Conservation (phyloP, 805 yeast species). For the Starmerella bacillaris region DNA sequence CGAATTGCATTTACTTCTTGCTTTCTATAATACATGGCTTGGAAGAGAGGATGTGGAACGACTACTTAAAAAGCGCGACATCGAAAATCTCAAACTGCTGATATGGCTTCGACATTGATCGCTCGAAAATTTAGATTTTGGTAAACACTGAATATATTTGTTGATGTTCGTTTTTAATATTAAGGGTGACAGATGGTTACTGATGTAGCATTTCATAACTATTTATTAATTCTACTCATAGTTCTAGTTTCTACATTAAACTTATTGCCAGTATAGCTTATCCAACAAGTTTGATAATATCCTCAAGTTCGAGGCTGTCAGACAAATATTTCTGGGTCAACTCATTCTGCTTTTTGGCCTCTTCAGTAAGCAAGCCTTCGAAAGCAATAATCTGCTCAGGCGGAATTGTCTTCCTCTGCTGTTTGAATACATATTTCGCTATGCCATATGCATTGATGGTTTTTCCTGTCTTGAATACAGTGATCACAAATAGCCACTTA, state of each 20-base stretch:
- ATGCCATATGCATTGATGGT: constrained; percentile 38
- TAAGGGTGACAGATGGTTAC: too few relatives aligned
- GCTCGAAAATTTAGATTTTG: background rate
- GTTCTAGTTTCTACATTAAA: too few relatives aligned
- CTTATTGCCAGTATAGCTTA: background rate
- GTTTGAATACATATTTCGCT: constrained; percentile 68
- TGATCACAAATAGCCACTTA: constrained; percentile 64
- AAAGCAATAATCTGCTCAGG: constrained; percentile 43
- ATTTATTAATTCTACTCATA: background rate
- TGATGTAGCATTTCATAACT: too few relatives aligned
- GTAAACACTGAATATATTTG: background rate
- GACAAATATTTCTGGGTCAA: constrained; percentile 10
- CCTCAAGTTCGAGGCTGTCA: constrained; percentile 14
- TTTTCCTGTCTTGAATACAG: constrained; percentile 32
- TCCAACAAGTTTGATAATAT: constrained; percentile 8
- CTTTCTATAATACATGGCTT: constrained; percentile 4
- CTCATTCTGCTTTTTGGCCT: constrained; percentile 25
- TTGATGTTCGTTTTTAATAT: too few relatives aligned
- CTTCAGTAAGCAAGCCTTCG: constrained; percentile 39
- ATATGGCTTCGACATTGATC: constrained; percentile 2
- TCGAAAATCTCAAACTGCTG: constrained; percentile 5
- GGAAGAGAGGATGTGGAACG: background rate
- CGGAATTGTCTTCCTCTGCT: constrained; percentile 53
- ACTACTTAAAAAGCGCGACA: constrained; percentile 2
- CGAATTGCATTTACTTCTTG: constrained; percentile 4